These are phyloP conservation scores for Monosporascus cannonballus DNA, from an alignment of 2,329 filamentous ascomycete genomes.

Conservation along the genomic window DNA sequence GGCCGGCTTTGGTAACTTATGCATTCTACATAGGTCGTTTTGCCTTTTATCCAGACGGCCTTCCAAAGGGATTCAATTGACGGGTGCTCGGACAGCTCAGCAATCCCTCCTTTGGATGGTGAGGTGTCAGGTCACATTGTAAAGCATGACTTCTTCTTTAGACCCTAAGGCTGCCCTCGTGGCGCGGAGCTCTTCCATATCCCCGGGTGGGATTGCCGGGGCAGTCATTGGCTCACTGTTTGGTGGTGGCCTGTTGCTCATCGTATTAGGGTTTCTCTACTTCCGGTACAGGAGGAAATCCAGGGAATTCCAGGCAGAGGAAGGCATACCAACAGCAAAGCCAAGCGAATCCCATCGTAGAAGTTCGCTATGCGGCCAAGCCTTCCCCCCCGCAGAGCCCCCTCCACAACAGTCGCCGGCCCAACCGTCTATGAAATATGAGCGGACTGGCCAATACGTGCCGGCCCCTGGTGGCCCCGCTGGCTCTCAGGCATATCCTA, in stretches of 20 bases:
- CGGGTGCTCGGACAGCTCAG: no score
- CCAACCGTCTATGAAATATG: conserved; percentile 14
- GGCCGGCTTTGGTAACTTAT: neutral
- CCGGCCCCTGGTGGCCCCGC: conserved; percentile 8
- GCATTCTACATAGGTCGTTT: neutral
- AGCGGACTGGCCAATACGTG: conserved; percentile 7
- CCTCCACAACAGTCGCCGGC: conserved; percentile 4
- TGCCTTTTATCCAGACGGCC: neutral
- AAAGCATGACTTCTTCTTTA: conserved; percentile 14
- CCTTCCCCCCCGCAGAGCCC: conserved; percentile 8
- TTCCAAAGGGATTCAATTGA: no score
- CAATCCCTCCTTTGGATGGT: no score
- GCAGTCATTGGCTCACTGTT: conserved; percentile 25
- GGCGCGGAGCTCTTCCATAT: conserved; percentile 18
- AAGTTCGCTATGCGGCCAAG: conserved; percentile 12
- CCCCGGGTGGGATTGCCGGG: conserved; percentile 25
- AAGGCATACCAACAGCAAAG: conserved; percentile 12
- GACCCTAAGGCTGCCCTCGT: conserved; percentile 12
- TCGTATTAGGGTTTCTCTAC: conserved; percentile 27
- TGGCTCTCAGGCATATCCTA: conserved; percentile 11
- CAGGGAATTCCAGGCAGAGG: conserved; percentile 16
- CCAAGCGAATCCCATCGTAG: conserved; percentile 6
- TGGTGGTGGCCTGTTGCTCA: conserved; percentile 21
- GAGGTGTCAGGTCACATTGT: no score
- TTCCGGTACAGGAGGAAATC: conserved; percentile 23